Conservation (phyloP, 2,329 filamentous ascomycete species). For the Coleophoma eucalyptorum region DNA sequence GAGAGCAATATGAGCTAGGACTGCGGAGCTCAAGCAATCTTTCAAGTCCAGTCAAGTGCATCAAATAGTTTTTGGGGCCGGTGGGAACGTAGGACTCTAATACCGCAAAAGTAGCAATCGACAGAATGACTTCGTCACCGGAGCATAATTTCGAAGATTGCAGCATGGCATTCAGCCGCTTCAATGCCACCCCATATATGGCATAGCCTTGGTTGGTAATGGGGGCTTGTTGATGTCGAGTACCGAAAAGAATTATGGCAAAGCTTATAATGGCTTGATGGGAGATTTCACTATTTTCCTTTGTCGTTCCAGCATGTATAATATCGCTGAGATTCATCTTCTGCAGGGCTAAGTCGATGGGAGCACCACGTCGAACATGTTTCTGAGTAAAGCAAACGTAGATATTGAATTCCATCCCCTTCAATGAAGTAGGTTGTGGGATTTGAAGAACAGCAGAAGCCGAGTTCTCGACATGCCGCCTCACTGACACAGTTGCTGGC, state of each 20-base stretch:
- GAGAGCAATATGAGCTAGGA: constrained; percentile 9
- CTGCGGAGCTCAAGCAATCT: constrained; percentile 21
- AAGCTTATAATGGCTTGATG: constrained; percentile 21
- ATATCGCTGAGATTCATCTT: constrained; percentile 16
- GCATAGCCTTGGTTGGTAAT: constrained; percentile 19
- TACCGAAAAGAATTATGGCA: constrained; percentile 23
- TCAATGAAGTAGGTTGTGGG: constrained; percentile 2
- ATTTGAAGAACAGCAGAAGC: neutral
- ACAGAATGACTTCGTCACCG: constrained; percentile 23
- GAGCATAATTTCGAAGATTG: constrained; percentile 16
- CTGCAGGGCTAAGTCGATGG: constrained; percentile 19
- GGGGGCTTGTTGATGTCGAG: constrained; percentile 12
- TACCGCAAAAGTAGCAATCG: constrained; percentile 21
- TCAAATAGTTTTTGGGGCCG: constrained; percentile 19
- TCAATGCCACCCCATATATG: constrained; percentile 21
- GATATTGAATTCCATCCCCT: constrained; percentile 16
- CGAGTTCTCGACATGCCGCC: neutral
- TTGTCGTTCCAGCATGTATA: constrained; percentile 4
- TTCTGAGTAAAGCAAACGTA: constrained; percentile 23
- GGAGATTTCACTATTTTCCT: constrained; percentile 11
- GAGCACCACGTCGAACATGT: constrained; percentile 17
- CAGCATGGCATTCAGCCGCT: constrained; percentile 21
- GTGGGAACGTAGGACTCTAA: constrained; percentile 24
- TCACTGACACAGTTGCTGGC: no score
- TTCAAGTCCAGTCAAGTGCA: constrained; percentile 26